Evolutionary conservation across 257 asterid species (phyloP).

Genomic region (Haberlea rhodopensis): DNA sequence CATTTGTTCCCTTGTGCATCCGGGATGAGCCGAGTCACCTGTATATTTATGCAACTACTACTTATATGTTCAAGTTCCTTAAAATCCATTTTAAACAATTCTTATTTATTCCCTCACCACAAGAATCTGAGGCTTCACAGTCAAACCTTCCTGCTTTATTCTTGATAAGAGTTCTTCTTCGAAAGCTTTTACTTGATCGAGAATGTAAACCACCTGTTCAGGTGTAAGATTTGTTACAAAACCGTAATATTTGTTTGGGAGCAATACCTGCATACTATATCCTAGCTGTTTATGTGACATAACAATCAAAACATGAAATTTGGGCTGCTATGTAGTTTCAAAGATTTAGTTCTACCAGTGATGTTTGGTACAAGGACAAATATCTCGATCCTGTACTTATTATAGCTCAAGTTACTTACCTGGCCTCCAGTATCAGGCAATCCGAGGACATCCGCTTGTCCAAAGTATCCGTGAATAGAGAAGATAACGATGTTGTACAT

Average conservation of each 20-base stretch:
- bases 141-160: slow-evolving; percentile 67
- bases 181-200: slow-evolving; percentile 81
- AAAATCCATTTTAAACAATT: neutral
- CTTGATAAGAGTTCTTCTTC: slow-evolving; percentile 71
- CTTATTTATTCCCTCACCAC: slow-evolving; percentile 48
- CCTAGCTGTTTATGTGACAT: too few relatives aligned
- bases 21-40: slow-evolving; percentile 79
- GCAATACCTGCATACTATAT: too few relatives aligned
- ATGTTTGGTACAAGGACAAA: too few relatives aligned
- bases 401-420: slow-evolving; percentile 34
- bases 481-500: slow-evolving; percentile 64
- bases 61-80: neutral
- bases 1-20: slow-evolving; percentile 79
- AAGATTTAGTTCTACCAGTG: too few relatives aligned
- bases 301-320: neutral
- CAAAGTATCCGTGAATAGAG: slow-evolving; percentile 85
- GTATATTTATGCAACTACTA: slow-evolving; percentile 16
- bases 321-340: too few relatives aligned
- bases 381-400: neutral
- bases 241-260: too few relatives aligned
- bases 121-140: slow-evolving; percentile 66
- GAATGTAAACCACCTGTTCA: slow-evolving; percentile 74
- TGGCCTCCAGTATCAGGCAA: slow-evolving; percentile 90
- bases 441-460: slow-evolving; percentile 84
- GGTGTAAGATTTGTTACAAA: too few relatives aligned